Evolutionary conservation across 2,329 filamentous ascomycete species (phyloP).

Genomic region (Pseudocercospora ulei): DNA sequence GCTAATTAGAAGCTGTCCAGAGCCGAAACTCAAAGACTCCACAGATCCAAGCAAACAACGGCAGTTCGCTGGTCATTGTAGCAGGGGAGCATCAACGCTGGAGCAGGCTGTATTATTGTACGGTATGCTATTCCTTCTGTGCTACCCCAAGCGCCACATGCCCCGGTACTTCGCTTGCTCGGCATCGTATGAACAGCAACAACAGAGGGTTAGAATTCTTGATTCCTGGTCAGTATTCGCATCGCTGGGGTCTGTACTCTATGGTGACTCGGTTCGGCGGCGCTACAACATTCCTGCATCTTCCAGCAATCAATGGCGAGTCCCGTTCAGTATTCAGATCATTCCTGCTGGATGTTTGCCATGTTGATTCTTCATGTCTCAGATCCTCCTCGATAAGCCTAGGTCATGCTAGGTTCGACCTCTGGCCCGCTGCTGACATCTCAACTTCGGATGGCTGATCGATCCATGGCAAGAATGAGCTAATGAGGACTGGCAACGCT

Average conservation of each 20-base stretch:
- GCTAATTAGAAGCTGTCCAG: no score
- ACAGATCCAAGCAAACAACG: slow-evolving; percentile 7
- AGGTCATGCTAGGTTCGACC: slow-evolving; percentile 18
- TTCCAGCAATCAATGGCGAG: slow-evolving; percentile 50
- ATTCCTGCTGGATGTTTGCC: slow-evolving; percentile 56
- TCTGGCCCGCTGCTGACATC: background rate
- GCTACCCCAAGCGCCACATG: slow-evolving; percentile 7
- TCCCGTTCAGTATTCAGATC: slow-evolving; percentile 60
- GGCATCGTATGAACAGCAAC: slow-evolving; percentile 2
- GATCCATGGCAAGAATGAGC: slow-evolving; percentile 56
- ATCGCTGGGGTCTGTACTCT: slow-evolving; percentile 50
- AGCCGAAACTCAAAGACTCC: slow-evolving; percentile 6
- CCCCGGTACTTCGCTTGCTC: slow-evolving; percentile 1
- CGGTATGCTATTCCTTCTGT: slow-evolving; percentile 11
- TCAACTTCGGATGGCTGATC: slow-evolving; percentile 55
- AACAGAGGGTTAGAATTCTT: slow-evolving; percentile 35
- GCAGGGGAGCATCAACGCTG: background rate
- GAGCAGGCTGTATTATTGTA: background rate
- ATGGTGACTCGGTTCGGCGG: slow-evolving; percentile 37
- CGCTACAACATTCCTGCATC: slow-evolving; percentile 39
- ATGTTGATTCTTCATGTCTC: slow-evolving; percentile 62
- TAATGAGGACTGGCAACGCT: slow-evolving; percentile 59
- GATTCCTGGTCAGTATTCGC: slow-evolving; percentile 53
- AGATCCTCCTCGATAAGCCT: slow-evolving; percentile 42
- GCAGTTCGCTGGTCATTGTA: slow-evolving; percentile 6